Base-by-base conservation (phyloP, 2,329 filamentous ascomycete species). In the Venturia pyrina region DNA sequence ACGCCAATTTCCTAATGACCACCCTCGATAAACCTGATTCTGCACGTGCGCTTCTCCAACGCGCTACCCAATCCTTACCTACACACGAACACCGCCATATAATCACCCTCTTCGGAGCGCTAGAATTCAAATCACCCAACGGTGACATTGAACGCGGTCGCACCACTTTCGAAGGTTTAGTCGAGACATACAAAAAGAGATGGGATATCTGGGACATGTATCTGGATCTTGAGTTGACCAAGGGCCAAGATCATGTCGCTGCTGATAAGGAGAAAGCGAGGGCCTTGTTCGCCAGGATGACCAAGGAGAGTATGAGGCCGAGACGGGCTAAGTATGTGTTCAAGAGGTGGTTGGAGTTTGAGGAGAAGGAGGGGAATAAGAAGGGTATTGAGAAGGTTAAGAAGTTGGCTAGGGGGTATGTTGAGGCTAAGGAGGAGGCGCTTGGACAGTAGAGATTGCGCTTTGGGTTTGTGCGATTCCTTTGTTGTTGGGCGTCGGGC, bases 151-250 rank as follows among this genome's bases (percentile, higher is more conserved):
- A 99, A 78, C 90, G 91, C 67, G 95, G 95, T 11, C 89, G 96
- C 21, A 99, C 96, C 34, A 88, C 98, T 73, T 98, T 98, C 72
- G 93, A 97, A 76, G 89, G 89, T 48, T 82, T 99, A 10, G 82
- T 99, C 8, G 85, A 86, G 44, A 88, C 89, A 5, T 96, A 89
- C 80, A 91, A 92, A 59, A 96, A 90, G 91, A 75, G 86, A n/a
- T 43, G 91, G 67, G 92, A 97, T 74, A 81, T 98, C 63, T 98
- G 93, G 93, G 95, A 91, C 76, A 88, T 96, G 77, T 87, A 96
- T 69, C 79, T 97, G 1, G 92, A 96, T 73, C 83, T 97, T 66
- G 95, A 99, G 79, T 83, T 87, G 66, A 83, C 80, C 71, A 75
- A 78, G 68, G 82, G 83, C 17, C 83, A 86, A 43, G 90, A 63